Conservation (phyloP, 2,329 filamentous ascomycete species). For the Monilinia aucupariae region DNA sequence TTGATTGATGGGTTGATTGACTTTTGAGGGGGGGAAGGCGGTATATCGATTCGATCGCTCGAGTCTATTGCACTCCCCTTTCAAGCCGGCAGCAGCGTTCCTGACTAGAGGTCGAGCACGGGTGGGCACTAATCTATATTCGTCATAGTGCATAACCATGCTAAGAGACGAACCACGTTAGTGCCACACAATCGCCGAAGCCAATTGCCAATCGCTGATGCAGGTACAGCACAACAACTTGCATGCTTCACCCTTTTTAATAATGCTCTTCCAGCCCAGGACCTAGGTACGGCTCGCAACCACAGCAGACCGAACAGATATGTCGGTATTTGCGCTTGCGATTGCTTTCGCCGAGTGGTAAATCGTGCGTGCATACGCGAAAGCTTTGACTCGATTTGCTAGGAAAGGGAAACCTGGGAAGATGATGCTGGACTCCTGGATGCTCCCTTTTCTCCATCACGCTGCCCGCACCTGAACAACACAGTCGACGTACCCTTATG, state of each 20-base stretch:
- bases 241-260: constrained; percentile 16
- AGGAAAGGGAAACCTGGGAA: too few species aligned
- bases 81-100: constrained; percentile 7
- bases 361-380: constrained; percentile 10
- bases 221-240: constrained; percentile 11
- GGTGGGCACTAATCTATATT: background rate
- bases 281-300: constrained; percentile 11
- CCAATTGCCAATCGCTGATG: background rate
- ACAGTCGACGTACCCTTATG: background rate
- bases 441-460: background rate
- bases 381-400: background rate
- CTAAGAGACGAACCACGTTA: constrained; percentile 11
- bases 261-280: background rate
- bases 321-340: constrained; percentile 8
- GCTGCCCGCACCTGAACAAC: background rate
- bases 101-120: constrained; percentile 3
- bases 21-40: background rate
- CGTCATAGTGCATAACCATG: constrained; percentile 5
- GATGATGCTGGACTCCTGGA: background rate
- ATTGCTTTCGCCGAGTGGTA: constrained; percentile 9
- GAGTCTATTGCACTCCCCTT: constrained; percentile 3
- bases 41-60: background rate
- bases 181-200: constrained; percentile 11
- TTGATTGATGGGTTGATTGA: too few species aligned
- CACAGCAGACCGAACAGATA: too few species aligned